Conservation (phyloP, 73 alveolate genomes). For the Blepharisma stoltei region DNA sequence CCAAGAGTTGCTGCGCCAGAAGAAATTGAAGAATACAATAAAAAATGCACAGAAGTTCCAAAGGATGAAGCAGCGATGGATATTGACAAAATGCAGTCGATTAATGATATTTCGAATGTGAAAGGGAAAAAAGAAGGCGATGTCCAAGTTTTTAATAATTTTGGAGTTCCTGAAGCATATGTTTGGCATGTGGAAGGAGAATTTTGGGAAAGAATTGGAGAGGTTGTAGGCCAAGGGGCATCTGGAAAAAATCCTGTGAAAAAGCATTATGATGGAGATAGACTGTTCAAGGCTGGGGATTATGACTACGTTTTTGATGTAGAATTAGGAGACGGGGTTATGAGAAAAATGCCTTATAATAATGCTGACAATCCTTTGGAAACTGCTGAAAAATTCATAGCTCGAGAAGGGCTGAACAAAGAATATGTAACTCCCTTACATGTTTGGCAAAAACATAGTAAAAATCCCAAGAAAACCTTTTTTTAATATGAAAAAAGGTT, state of each 20-base stretch:
- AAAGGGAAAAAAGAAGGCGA: constrained; percentile 95
- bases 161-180: constrained; percentile 91
- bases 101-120: constrained; percentile 61
- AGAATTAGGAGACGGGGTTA: constrained; percentile 83
- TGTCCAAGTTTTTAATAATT: constrained; percentile 88
- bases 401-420: constrained; percentile 88
- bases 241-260: constrained; percentile 28
- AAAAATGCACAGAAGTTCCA: constrained; percentile 55
- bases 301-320: constrained; percentile 97
- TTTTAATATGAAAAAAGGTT: constrained; percentile 36
- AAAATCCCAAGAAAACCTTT: constrained; percentile 61
- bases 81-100: constrained; percentile 77
- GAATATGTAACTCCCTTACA: no score
- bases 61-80: constrained; percentile 71
- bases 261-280: constrained; percentile 92
- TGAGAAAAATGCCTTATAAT: constrained; percentile 92
- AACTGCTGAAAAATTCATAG: constrained; percentile 93
- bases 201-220: constrained; percentile 96
- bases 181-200: constrained; percentile 81
- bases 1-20: constrained; percentile 68
- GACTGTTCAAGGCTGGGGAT: constrained; percentile 89
- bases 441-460: no score
- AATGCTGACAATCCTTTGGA: constrained; percentile 88
- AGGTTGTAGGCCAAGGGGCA: constrained; percentile 66
- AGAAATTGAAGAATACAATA: constrained; percentile 77